Conservation (phyloP, 148 eudicot genomes). For the Rhododendron griersonianum region DNA sequence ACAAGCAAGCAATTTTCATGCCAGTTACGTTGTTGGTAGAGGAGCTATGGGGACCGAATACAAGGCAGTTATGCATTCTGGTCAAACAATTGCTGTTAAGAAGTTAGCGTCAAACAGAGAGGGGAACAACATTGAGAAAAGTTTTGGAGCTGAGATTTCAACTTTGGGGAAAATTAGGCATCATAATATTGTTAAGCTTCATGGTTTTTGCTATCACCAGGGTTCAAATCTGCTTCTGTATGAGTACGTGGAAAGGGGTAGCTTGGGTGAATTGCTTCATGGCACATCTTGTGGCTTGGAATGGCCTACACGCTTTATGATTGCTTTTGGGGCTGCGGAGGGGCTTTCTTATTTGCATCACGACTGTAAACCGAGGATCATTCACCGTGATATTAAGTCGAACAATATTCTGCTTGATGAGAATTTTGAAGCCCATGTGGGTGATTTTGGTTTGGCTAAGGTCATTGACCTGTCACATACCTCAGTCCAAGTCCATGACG, state of each 20-base stretch:
- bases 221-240: constrained; percentile 84
- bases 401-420: constrained; percentile 90
- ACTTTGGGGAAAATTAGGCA: constrained; percentile 94
- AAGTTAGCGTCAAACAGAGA: constrained; percentile 84
- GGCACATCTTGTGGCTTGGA: constrained; percentile 54
- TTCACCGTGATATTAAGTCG: constrained; percentile 92
- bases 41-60: constrained; percentile 93
- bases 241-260: constrained; percentile 89
- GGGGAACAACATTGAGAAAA: constrained; percentile 74
- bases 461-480: constrained; percentile 72
- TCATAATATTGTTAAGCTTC: constrained; percentile 85
- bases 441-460: constrained; percentile 97
- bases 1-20: constrained; percentile 73
- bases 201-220: constrained; percentile 89
- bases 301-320: constrained; percentile 72
- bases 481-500: constrained; percentile 85
- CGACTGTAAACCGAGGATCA: constrained; percentile 92
- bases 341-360: constrained; percentile 94
- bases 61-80: constrained; percentile 76
- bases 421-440: constrained; percentile 94
- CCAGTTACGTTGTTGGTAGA: constrained; percentile 62
- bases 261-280: constrained; percentile 89
- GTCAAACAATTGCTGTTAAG: constrained; percentile 73
- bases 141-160: constrained; percentile 86
- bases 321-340: constrained; percentile 93